Evolutionary conservation across 176 grass and related monocot species (phyloP).

Genomic region (Poa annua): DNA sequence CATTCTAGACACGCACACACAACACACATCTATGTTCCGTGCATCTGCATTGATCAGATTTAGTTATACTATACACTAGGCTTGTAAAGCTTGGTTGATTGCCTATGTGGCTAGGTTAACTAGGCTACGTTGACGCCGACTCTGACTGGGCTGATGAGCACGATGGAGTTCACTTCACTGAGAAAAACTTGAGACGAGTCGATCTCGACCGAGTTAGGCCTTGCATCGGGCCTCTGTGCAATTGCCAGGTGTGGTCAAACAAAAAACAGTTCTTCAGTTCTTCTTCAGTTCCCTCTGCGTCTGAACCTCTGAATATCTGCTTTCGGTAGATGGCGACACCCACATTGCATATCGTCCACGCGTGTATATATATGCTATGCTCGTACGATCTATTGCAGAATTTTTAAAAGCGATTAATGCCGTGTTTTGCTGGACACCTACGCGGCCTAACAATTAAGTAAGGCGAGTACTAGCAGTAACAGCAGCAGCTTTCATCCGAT

Average conservation of each 20-base stretch:
- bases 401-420: constrained; percentile 45
- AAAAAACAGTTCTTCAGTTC: constrained; percentile 31
- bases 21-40: background rate
- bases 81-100: constrained; percentile 35
- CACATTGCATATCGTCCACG: constrained; percentile 15
- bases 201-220: constrained; percentile 43
- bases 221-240: constrained; percentile 23
- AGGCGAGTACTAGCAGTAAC: background rate
- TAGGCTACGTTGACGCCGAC: constrained; percentile 49
- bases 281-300: constrained; percentile 9
- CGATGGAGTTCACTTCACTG: constrained; percentile 34
- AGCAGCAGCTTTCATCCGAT: background rate
- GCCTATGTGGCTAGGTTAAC: background rate
- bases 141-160: constrained; percentile 35
- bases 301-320: constrained; percentile 2
- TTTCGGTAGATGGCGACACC: constrained; percentile 46
- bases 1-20: constrained; percentile 36
- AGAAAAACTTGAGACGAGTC: background rate
- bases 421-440: constrained; percentile 64
- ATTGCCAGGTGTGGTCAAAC: constrained; percentile 51
- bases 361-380: background rate
- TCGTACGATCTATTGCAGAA: constrained; percentile 14
- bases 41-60: background rate
- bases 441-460: constrained; percentile 47
- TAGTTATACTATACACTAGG: background rate